Evolutionary conservation across 257 asterid species (phyloP), one percentile per base, ranked within the genome.

Genomic region (Gardenia jasminoides): DNA sequence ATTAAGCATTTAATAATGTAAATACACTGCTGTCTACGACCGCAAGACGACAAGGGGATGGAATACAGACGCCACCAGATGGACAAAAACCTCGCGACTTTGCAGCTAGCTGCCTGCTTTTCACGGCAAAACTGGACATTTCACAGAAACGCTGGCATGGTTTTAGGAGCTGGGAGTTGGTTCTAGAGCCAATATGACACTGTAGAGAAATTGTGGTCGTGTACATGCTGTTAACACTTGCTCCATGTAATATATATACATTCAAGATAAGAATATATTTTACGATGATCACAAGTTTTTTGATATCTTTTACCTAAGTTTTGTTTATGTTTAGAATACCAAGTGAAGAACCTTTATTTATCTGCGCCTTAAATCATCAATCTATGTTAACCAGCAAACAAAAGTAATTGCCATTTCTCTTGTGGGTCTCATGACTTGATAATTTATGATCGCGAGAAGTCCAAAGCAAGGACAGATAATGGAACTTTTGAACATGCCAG

Each of bases 61-160:
- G 70, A 75, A 41, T 59, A 47, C 15, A 59, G 78, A 74, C 39
- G 78, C 54, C 78, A 75, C 54, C 78, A 75, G 59, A n/a, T 61
- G 26, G 79, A 75, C 43, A 61, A 6, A 59, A 75, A 75, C 70
- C 59, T 58, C 33, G 56, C 58, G 28, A 41, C 78, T 17, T 59
- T 39, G 71, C 79, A 41, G 79, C 70, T 28, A 41, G 78, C 78
- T 7, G 41, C 41, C 41, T 36, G 41, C 41, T 41, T 75, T 75
- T 41, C 67, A 3, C 19, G 66, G 66, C 66, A 59, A 59, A 59
- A 6, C 30, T 13, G 66, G 66, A 8, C 31, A 22, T 56, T 56
- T 59, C 15, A 8, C 4, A 59, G 33, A 15, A 59, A 24, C 31
- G 33, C 11, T 9, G 66, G 66, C 66, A 58, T 22, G 64, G 28